These are phyloP conservation scores for Metschnikowia drakensbergensis DNA, from an alignment of 805 yeast genomes.

Conservation along the genomic window DNA sequence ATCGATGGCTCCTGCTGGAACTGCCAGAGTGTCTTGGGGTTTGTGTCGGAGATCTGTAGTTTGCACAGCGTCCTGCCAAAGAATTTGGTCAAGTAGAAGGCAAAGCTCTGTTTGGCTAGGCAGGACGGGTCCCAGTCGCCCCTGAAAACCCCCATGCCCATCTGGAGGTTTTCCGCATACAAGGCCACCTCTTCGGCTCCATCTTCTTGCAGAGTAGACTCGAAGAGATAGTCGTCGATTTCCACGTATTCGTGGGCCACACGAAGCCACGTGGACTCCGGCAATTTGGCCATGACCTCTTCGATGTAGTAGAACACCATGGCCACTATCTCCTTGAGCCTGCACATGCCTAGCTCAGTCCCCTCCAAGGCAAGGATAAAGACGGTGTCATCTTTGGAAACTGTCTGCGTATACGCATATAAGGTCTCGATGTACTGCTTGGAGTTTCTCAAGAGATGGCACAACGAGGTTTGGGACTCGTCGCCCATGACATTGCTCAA, in stretches of 20 bases:
- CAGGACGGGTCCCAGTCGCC: constrained; percentile 3
- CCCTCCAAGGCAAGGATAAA: constrained; percentile 50
- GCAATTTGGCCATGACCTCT: constrained; percentile 4
- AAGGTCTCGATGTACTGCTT: constrained; percentile 36
- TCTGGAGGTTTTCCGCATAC: constrained; percentile 11
- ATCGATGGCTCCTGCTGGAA: not conserved
- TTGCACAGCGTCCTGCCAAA: not conserved
- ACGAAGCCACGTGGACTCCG: constrained; percentile 27
- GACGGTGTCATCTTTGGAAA: constrained; percentile 34
- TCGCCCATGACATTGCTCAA: constrained; percentile 65
- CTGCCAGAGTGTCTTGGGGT: not conserved
- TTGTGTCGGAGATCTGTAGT: not conserved
- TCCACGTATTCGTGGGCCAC: constrained; percentile 47
- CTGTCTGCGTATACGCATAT: constrained; percentile 39
- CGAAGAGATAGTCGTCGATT: constrained; percentile 42
- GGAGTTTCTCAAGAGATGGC: constrained; percentile 30
- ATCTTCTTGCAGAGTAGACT: constrained; percentile 23
- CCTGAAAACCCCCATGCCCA: not conserved
- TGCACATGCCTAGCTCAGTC: constrained; percentile 44
- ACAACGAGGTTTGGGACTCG: constrained; percentile 52
- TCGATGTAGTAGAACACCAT: constrained; percentile 30
- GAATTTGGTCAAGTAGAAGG: not conserved
- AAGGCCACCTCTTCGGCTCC: constrained; percentile 8
- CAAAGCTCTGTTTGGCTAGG: not conserved
- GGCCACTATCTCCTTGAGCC: constrained; percentile 30